Percentiles rank a stretch among this genome's conserved stretches.
Conservation (phyloP, 768 basidiomycete species). For the Serpula lacrymans region DNA sequence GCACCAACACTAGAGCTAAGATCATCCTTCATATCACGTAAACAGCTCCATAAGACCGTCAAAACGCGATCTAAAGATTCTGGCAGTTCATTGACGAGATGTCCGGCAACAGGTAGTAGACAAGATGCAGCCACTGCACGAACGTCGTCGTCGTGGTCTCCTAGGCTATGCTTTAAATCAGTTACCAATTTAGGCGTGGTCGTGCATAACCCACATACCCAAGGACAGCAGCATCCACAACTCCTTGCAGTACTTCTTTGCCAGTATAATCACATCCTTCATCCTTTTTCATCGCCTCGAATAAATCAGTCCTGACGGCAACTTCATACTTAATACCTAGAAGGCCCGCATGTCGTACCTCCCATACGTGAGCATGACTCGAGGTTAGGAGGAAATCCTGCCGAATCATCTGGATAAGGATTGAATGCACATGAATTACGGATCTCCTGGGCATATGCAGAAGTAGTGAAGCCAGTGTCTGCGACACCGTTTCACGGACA, state of each 20-base stretch:
- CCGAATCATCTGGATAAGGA: constrained; percentile 90
- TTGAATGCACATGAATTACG: constrained; percentile 74
- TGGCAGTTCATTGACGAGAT: constrained; percentile 73
- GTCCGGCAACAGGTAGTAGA: constrained; percentile 79
- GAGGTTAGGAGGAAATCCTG: constrained; percentile 67
- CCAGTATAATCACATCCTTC: constrained; percentile 40
- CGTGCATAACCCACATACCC: constrained; percentile 53
- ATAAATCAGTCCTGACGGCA: constrained; percentile 84
- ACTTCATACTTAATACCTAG: constrained; percentile 98
- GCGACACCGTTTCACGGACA: constrained; percentile 93
- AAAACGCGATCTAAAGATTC: constrained; percentile 72
- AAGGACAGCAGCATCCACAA: constrained; percentile 87
- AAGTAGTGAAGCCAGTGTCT: constrained; percentile 87
- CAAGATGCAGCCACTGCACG: constrained; percentile 93
- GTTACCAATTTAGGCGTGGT: neutral
- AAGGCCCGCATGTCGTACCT: constrained; percentile 96
- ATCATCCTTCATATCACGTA: constrained; percentile 94
- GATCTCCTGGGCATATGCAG: constrained; percentile 84
- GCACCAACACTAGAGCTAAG: constrained; percentile 93
- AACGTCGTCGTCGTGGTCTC: constrained; percentile 94
- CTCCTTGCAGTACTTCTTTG: constrained; percentile 63
- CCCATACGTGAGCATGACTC: constrained; percentile 73
- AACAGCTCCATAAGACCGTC: constrained; percentile 84
- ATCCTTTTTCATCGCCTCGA: constrained; percentile 43
- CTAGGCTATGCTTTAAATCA: constrained; percentile 50